Conservation (phyloP, 306 rosid genomes). For the Acacia acuminata region DNA sequence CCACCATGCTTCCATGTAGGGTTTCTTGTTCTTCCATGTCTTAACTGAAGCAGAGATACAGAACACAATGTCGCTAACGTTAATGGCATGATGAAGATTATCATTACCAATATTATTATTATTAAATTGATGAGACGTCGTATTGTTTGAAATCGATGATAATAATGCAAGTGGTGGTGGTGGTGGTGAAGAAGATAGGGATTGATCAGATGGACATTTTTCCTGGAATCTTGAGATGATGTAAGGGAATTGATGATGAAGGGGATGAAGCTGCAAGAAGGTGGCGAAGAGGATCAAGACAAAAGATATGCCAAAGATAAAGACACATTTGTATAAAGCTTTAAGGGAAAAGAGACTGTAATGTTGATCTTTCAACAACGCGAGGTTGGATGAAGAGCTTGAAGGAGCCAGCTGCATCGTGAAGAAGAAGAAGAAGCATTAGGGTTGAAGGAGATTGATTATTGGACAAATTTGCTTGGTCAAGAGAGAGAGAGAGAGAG, state of each 20-base stretch:
- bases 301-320: slow-evolving; percentile 31
- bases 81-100: slow-evolving; percentile 14
- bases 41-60: slow-evolving; percentile 46
- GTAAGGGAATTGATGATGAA: slow-evolving; percentile 30
- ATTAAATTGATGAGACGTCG: not conserved
- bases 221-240: slow-evolving; percentile 30
- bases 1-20: slow-evolving; percentile 54
- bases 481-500: not conserved
- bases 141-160: not conserved
- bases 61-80: slow-evolving; percentile 41
- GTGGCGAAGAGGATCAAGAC: slow-evolving; percentile 36
- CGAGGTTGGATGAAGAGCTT: not conserved
- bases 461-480: not conserved
- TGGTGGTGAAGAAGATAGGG: not conserved
- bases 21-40: slow-evolving; percentile 45
- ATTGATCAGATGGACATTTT: slow-evolving; percentile 12
- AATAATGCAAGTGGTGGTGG: not conserved
- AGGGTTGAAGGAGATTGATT: not conserved
- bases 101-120: too few relatives aligned
- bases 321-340: slow-evolving; percentile 30
- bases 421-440: not conserved
- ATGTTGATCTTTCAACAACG: not conserved
- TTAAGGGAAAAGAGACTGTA: slow-evolving; percentile 1
- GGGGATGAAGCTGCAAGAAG: slow-evolving; percentile 8
- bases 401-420: slow-evolving; percentile 32